Base-by-base conservation (phyloP, 2,329 filamentous ascomycete genomes). In the Penicillium brevicompactum region DNA sequence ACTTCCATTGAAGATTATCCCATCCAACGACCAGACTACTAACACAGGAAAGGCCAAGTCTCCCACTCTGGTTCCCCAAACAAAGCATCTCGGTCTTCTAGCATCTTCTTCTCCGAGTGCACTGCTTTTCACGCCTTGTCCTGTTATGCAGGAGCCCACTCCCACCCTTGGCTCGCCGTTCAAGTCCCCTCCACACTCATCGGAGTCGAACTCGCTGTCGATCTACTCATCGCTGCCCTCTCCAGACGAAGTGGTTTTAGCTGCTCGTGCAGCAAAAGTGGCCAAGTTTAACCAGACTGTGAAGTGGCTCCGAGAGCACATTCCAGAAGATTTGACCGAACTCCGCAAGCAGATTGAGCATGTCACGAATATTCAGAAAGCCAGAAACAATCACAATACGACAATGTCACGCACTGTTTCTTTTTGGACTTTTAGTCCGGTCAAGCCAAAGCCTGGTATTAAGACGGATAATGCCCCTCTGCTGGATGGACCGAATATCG, bases 371-470 rank as follows among this genome's bases (percentile, higher is more conserved):
- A 22, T 68, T 2, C 70, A 72, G 53, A 54, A 62, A 18, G 34
- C 64, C 42, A 66, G 65, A 27, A 50, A 64, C 52, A 49, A 58
- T 30, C 66, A 66, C 2, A 69, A 63, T 5, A n/a, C 27, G 2
- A 31, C 7, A 47, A 62, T 69, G 48, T 61, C 62, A 5, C 72
- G 70, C 2, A 65, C 69, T 5, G 64, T 63, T 1, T 76, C 74
- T 1, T 76, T 75, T 52, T 77, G 75, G 74, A 75, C 66, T 18
- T 76, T 77, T 41, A 67, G 62, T 18, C 68, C 69, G 3, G 49
- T 68, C 6, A 59, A 67, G 43, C 30, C 53, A 2, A 54, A 60
- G 4, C 52, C 61, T 14, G 40, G 53, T 8, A 48, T 55, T 18
- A 38, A 51, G 8, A 38, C 56, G 3, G 14, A 41, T 1, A 49